A percentile compares a stretch with the other conserved stretches of the same genome.
Evolutionary conservation across 345 rosid species (phyloP).

Genomic region (Citrus inodora): DNA sequence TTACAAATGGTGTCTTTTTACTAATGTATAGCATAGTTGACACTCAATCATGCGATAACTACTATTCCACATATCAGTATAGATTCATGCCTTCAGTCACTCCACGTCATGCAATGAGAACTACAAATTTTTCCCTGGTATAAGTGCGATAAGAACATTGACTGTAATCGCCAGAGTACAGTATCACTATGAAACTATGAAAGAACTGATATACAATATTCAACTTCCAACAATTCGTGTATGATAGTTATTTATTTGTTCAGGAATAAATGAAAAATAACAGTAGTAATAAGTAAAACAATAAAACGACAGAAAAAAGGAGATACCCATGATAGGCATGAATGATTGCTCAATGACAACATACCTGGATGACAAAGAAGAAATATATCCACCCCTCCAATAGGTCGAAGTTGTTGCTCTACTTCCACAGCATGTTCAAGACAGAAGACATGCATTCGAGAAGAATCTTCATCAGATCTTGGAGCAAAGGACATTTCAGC

Average conservation of each 20-base stretch:
- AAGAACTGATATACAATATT: neutral
- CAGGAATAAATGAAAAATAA: neutral
- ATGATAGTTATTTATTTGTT: neutral
- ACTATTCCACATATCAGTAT: neutral
- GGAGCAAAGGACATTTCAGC: conserved; percentile 35
- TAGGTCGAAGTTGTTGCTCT: conserved; percentile 66
- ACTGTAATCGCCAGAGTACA: neutral
- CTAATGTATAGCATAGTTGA: neutral
- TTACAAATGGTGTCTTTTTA: neutral
- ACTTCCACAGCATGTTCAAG: conserved; percentile 96
- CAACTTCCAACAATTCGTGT: neutral
- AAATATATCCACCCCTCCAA: conserved; percentile 78
- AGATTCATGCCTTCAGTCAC: neutral
- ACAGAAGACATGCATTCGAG: conserved; percentile 85
- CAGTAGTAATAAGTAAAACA: neutral
- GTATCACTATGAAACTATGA: neutral
- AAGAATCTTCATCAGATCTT: conserved; percentile 69
- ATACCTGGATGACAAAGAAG: conserved; percentile 93
- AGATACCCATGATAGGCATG: neutral
- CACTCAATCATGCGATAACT: neutral
- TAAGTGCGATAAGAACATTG: neutral
- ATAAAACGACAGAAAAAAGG: neutral
- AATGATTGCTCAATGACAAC: neutral
- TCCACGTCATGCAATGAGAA: neutral
- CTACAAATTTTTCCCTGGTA: neutral